These are phyloP conservation scores for Sclerotinia trifoliorum DNA, from an alignment of 2,329 filamentous ascomycete genomes.

Conservation along the genomic window DNA sequence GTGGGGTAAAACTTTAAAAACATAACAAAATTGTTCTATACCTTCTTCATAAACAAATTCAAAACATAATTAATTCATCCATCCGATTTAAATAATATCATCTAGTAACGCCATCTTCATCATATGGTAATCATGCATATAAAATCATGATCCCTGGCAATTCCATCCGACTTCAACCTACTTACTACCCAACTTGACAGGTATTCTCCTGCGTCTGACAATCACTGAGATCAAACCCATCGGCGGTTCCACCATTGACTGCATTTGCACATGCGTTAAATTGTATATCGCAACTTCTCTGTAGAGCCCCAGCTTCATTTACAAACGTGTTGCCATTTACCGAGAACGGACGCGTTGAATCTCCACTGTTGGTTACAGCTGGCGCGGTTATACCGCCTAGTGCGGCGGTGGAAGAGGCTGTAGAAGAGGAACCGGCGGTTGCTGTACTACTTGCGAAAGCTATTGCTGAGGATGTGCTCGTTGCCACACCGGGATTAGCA, in stretches of 20 bases:
- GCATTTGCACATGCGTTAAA: conserved; percentile 59
- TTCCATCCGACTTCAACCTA: not conserved
- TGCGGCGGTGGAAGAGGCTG: conserved; percentile 16
- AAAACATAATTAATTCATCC: too few relatives aligned
- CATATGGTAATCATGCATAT: not conserved
- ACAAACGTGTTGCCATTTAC: conserved; percentile 59
- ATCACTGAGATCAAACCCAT: conserved; percentile 29
- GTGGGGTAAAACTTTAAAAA: too few relatives aligned
- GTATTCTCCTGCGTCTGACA: conserved; percentile 31
- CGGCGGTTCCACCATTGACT: conserved; percentile 49
- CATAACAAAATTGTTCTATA: not conserved
- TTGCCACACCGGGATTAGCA: not conserved
- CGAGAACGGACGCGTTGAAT: conserved; percentile 51
- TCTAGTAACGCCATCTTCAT: not conserved
- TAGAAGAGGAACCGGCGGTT: not conserved
- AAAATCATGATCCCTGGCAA: not conserved
- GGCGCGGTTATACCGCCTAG: conserved; percentile 53
- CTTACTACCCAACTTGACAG: conserved; percentile 21
- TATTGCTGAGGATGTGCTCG: not conserved
- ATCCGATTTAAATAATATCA: not conserved
- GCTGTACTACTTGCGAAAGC: not conserved
- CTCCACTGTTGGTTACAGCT: conserved; percentile 49
- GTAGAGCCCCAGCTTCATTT: conserved; percentile 52
- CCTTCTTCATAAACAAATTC: not conserved
- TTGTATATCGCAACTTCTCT: conserved; percentile 62